These are phyloP conservation scores for Salvia splendens DNA, from an alignment of 257 asterid species.

Conservation along the genomic window DNA sequence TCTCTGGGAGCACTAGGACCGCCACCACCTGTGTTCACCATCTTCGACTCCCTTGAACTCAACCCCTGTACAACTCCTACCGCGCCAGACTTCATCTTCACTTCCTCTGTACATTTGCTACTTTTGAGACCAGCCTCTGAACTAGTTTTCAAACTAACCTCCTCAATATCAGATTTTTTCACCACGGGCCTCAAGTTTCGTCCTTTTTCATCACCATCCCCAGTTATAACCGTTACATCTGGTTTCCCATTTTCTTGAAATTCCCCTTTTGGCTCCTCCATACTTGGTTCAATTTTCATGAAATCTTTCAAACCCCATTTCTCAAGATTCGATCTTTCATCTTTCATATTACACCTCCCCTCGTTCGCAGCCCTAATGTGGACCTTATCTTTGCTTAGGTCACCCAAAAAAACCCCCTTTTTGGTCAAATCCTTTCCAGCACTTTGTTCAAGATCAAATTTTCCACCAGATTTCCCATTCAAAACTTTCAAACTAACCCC, in stretches of 20 bases:
- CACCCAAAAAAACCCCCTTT: conserved; percentile 30
- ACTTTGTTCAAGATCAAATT: conserved; percentile 33
- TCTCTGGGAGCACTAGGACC: conserved; percentile 22
- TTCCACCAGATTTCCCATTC: conserved; percentile 33
- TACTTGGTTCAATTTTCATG: conserved; percentile 21
- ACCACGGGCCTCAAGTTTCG: conserved; percentile 28
- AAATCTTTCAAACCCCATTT: conserved; percentile 24
- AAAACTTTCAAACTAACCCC: conserved; percentile 25
- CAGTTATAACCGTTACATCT: conserved; percentile 19
- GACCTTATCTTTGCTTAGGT: conserved; percentile 15
- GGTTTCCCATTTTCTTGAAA: conserved; percentile 31
- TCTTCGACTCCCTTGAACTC: conserved; percentile 42
- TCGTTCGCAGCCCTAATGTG: conserved; percentile 26
- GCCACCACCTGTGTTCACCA: conserved; percentile 34
- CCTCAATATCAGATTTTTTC: conserved; percentile 27
- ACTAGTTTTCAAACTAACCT: conserved; percentile 13
- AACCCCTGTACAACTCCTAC: conserved; percentile 35
- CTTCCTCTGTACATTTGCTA: conserved; percentile 27
- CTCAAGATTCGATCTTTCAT: conserved; percentile 36
- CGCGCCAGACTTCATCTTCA: conserved; percentile 36
- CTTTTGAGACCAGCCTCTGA: conserved; percentile 30
- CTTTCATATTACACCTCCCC: conserved; percentile 33
- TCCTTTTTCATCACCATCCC: conserved; percentile 34
- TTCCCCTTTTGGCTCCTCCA: conserved; percentile 25
- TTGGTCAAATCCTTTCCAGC: conserved; percentile 31